Conservation (phyloP, 495 filamentous ascomycete species). For the Wilcoxina mikolae region DNA sequence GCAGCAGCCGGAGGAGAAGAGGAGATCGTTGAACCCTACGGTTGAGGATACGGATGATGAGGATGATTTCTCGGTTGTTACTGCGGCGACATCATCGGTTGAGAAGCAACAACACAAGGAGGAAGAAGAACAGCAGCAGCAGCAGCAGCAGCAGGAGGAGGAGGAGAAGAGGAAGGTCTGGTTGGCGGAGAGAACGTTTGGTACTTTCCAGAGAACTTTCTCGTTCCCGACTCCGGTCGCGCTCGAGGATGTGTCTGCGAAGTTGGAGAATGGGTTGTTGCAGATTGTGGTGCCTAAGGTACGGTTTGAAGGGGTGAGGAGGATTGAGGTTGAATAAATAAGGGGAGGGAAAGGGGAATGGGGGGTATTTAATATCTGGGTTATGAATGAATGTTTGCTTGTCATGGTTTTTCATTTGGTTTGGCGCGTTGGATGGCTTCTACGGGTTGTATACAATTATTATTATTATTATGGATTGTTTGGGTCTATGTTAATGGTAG, state of each 20-base stretch:
- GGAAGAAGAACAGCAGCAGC: neutral
- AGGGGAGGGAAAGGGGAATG: neutral
- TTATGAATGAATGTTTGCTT: neutral
- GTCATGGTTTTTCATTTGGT: neutral
- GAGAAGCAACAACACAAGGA: neutral
- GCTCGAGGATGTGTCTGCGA: neutral
- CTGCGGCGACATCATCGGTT: slow-evolving; percentile 31
- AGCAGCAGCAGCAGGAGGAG: neutral
- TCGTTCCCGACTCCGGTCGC: neutral
- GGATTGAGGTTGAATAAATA: neutral
- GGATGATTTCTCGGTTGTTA: slow-evolving; percentile 30
- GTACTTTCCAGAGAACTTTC: neutral
- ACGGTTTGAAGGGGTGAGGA: slow-evolving; percentile 37
- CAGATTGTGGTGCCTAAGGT: slow-evolving; percentile 66
- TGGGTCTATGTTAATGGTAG: no score
- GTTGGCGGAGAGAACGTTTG: slow-evolving; percentile 3
- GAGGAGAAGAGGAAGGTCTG: slow-evolving; percentile 8
- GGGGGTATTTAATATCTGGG: neutral
- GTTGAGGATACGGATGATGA: slow-evolving; percentile 28
- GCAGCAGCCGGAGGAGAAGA: slow-evolving; percentile 3
- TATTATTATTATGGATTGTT: no score
- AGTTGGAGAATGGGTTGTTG: slow-evolving; percentile 27
- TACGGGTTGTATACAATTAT: no score
- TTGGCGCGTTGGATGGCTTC: neutral
- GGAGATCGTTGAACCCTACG: slow-evolving; percentile 28